Conservation (phyloP, 1,284 basidiomycete genomes). For the Coriolopsis trogii region DNA sequence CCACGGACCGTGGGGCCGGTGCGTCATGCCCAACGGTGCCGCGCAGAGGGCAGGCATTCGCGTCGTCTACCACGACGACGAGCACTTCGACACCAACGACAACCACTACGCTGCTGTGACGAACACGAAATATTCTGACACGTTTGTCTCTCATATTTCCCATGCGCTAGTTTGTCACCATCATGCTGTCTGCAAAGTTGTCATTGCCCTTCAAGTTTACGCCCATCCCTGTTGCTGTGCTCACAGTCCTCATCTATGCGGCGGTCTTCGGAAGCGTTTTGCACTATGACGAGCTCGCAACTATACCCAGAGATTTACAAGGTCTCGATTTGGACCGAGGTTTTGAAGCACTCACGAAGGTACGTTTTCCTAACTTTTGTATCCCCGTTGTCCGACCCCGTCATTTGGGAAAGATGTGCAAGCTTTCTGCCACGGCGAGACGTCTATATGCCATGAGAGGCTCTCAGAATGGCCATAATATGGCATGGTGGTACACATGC, state of each 20-base stretch:
- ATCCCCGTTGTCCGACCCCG: too few relatives aligned
- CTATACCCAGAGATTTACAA: slow-evolving; percentile 46
- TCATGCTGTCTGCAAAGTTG: slow-evolving; percentile 4
- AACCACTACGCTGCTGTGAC: background rate
- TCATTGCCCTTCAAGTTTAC: slow-evolving; percentile 29
- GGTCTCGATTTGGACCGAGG: slow-evolving; percentile 62
- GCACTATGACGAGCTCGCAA: slow-evolving; percentile 55
- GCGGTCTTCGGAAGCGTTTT: slow-evolving; percentile 55
- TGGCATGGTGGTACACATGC: too few relatives aligned
- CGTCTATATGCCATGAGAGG: too few relatives aligned
- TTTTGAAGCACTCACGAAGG: slow-evolving; percentile 62
- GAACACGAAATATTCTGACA: too few relatives aligned
- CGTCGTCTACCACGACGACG: background rate
- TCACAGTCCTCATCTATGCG: slow-evolving; percentile 54
- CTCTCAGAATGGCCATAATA: too few relatives aligned
- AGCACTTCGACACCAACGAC: background rate
- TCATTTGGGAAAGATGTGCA: too few relatives aligned
- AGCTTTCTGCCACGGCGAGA: too few relatives aligned
- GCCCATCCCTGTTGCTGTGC: slow-evolving; percentile 49
- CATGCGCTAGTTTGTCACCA: too few relatives aligned
- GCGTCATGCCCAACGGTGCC: too few relatives aligned
- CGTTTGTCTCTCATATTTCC: too few relatives aligned
- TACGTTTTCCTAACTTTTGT: too few relatives aligned
- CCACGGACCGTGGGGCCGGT: background rate
- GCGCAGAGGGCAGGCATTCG: too few relatives aligned